Percentiles rank a stretch among this genome's conserved stretches.
Conservation (phyloP, 2,329 filamentous ascomycete species). For the Fusarium abutilonis region DNA sequence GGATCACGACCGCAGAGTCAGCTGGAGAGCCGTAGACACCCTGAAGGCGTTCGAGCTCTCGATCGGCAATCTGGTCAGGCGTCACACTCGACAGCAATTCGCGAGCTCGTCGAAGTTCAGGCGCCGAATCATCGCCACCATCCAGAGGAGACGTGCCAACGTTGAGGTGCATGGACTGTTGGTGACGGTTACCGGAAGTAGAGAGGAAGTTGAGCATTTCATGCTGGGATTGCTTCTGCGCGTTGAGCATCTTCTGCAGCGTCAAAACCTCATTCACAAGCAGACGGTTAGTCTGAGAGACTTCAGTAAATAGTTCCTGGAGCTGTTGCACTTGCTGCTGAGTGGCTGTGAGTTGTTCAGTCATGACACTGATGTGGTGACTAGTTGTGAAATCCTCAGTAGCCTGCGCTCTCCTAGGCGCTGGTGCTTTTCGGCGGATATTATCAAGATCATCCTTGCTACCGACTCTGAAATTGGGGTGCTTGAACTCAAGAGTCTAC, state of each 20-base stretch:
- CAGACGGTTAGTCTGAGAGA: slow-evolving; percentile 70
- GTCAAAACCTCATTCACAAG: slow-evolving; percentile 70
- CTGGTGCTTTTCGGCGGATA: slow-evolving; percentile 93
- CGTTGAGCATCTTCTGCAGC: slow-evolving; percentile 68
- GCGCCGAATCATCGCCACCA: slow-evolving; percentile 58
- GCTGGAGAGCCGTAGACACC: slow-evolving; percentile 64
- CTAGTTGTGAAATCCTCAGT: slow-evolving; percentile 79
- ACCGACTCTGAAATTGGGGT: slow-evolving; percentile 94
- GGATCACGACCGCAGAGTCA: slow-evolving; percentile 59
- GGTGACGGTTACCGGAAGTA: slow-evolving; percentile 53
- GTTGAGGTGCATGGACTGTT: slow-evolving; percentile 50
- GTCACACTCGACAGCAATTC: slow-evolving; percentile 65
- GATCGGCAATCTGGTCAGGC: slow-evolving; percentile 62
- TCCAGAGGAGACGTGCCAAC: slow-evolving; percentile 54
- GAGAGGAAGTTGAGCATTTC: slow-evolving; percentile 67
- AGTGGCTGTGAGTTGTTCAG: slow-evolving; percentile 86
- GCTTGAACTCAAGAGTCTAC: slow-evolving; percentile 83
- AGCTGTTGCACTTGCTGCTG: slow-evolving; percentile 91
- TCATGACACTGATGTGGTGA: slow-evolving; percentile 89
- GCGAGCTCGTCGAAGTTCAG: slow-evolving; percentile 65
- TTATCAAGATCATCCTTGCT: slow-evolving; percentile 97
- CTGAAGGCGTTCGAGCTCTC: slow-evolving; percentile 65
- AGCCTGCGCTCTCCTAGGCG: slow-evolving; percentile 77
- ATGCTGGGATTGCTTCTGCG: slow-evolving; percentile 66
- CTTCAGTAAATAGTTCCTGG: slow-evolving; percentile 84